Evolutionary conservation across 225 moss, liverwort and hornwort species (phyloP), one percentile per base, ranked within the genome.

Genomic region (Sphagnum tenellum): DNA sequence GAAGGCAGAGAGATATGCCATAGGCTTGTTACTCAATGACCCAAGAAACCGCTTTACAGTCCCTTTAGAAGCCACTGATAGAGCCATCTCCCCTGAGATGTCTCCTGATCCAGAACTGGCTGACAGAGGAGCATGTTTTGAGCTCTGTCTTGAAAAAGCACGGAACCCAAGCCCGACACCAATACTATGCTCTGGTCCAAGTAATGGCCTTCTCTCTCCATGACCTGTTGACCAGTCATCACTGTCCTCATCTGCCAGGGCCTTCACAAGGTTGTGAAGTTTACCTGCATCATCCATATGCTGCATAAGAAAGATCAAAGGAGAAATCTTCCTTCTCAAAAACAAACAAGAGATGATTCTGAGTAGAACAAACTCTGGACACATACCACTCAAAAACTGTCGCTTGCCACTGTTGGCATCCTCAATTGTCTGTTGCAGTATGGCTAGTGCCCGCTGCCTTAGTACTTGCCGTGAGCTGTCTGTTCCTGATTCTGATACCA

Each of bases 391-490:
- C 71, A 99, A 72, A 49, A 99, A 99, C 81, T 99, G 98, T 12
- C 98, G 88, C 79, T 91, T 99, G 82, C 90, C 98, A 75, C 77
- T 86, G 59, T 87, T 86, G n/a, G 93, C 98, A 76, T 93, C 98
- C 66, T 90, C 98, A 70, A 93, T 93, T 45, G 84, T 86, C 70
- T 93, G 93, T 64, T 90, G 93, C 74, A 99, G 76, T 47, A 91
- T 89, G 63, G 85, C 83, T 46, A 99, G 81, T 61, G 90, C 90
- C 46, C 98, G 89, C 74, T 90, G 93, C 71, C 85, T 88, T 46
- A 86, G 87, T 57, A 87, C 87, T 77, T 98, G 96, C 56, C 89
- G 96, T 49, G 87, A 81, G 75, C 84, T 75, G 77, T 95, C 95
- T 63, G 84, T 79, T 62, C 91, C 92, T 65, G 91, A 86, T 74